A percentile compares a stretch with the other conserved stretches of the same genome.
These are phyloP conservation scores for Dendrobium officinale DNA, from an alignment of 106 monocot genomes.

Conservation along the genomic window DNA sequence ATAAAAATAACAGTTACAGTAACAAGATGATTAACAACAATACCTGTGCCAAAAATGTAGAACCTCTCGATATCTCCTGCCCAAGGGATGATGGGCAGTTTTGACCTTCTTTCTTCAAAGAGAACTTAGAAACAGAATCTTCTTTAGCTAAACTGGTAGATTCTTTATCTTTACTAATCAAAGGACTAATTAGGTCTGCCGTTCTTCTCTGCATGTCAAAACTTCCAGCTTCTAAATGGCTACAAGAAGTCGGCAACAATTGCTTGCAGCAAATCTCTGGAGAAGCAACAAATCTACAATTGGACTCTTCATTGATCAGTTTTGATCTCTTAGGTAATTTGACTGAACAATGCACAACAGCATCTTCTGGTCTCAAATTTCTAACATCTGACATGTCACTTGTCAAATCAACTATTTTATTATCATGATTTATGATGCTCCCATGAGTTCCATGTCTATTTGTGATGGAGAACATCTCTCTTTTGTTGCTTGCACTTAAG, in stretches of 20 bases:
- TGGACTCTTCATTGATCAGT: conserved; percentile 1
- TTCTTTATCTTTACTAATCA: background rate
- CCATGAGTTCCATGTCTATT: conserved; percentile 10
- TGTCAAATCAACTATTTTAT: conserved; percentile 46
- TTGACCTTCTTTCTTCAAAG: conserved; percentile 13
- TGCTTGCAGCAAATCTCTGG: conserved; percentile 11
- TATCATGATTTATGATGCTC: conserved; percentile 9
- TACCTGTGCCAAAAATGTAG: conserved; percentile 74
- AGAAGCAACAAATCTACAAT: conserved; percentile 4
- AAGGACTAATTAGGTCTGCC: conserved; percentile 8
- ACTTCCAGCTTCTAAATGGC: conserved; percentile 6
- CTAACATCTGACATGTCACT: conserved; percentile 13
- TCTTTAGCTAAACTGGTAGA: background rate
- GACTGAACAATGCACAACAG: conserved; percentile 14
- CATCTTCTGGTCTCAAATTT: conserved; percentile 7
- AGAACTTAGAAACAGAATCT: background rate
- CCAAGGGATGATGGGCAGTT: conserved; percentile 10
- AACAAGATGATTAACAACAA: background rate
- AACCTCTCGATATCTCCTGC: conserved; percentile 37
- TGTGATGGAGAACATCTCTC: conserved; percentile 14
- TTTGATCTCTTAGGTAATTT: conserved; percentile 32
- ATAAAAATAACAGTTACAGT: conserved; percentile 1
- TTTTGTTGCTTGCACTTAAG: conserved; percentile 3
- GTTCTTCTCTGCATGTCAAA: conserved; percentile 1
- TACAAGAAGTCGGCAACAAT: conserved; percentile 10